These are phyloP conservation scores for Endocalyx cinctus DNA, from an alignment of 2,329 filamentous ascomycete genomes.

Conservation along the genomic window DNA sequence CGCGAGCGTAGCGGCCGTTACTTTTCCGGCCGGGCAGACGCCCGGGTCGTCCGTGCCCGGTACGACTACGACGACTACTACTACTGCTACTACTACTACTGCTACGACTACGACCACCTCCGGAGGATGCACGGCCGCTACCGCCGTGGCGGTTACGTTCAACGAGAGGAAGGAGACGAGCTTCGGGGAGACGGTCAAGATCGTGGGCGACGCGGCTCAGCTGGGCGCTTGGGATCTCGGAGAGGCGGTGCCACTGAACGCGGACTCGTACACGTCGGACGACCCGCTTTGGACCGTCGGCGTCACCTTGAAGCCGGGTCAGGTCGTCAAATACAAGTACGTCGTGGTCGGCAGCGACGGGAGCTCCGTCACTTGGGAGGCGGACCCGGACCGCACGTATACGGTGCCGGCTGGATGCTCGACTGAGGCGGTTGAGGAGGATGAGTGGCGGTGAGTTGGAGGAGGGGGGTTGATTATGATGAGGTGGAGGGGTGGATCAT, in stretches of 20 bases:
- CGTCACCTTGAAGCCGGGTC: conserved; percentile 51
- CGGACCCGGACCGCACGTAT: conserved; percentile 47
- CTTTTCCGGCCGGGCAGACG: conserved; percentile 47
- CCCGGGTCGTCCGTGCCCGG: conserved; percentile 29
- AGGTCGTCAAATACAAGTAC: conserved; percentile 63
- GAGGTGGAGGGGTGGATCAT: no score
- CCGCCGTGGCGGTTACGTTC: conserved; percentile 58
- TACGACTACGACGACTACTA: conserved; percentile 18
- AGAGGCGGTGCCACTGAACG: conserved; percentile 52
- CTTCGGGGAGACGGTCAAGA: conserved; percentile 60
- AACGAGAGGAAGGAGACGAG: conserved; percentile 51
- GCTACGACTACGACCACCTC: conserved; percentile 16
- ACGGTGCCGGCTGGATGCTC: conserved; percentile 29
- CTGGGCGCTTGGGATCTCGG: conserved; percentile 60
- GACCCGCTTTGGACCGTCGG: conserved; percentile 60
- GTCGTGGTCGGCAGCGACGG: conserved; percentile 54
- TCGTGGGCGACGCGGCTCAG: conserved; percentile 54
- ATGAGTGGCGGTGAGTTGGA: conserved; percentile 33
- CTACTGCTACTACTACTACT: conserved; percentile 23
- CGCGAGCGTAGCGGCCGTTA: conserved; percentile 39
- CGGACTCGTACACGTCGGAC: conserved; percentile 51
- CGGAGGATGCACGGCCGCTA: conserved; percentile 33
- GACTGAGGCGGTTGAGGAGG: conserved; percentile 21
- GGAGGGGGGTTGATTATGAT: no score
- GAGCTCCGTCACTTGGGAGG: conserved; percentile 60